Conservation (phyloP, 2,329 filamentous ascomycete genomes). For the Cladosporium austrohemisphaericum region DNA sequence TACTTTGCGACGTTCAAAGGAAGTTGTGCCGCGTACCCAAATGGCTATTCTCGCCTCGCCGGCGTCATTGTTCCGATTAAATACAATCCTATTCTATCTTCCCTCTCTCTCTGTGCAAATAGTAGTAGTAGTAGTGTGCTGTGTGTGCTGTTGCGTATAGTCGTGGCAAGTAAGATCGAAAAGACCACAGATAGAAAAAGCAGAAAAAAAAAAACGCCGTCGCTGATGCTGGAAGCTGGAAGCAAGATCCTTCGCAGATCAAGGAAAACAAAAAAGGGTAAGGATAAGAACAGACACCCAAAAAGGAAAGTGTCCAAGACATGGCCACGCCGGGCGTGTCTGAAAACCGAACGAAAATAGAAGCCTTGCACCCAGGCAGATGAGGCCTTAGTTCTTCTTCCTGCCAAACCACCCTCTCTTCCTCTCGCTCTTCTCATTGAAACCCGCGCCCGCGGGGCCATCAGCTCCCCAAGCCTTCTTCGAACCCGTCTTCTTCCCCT, state of each 20-base stretch:
- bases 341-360: neutral
- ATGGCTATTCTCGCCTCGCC: too few relatives aligned
- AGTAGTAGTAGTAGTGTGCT: too few relatives aligned
- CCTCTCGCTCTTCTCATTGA: slow-evolving; percentile 18
- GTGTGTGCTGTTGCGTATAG: too few relatives aligned
- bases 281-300: too few relatives aligned
- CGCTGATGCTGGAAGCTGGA: too few relatives aligned
- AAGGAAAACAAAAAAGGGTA: too few relatives aligned
- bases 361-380: neutral
- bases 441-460: slow-evolving; percentile 13
- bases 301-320: too few relatives aligned
- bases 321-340: neutral
- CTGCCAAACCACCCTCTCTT: slow-evolving; percentile 17
- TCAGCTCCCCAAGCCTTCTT: slow-evolving; percentile 23
- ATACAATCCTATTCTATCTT: neutral
- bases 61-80: too few relatives aligned
- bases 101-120: too few relatives aligned
- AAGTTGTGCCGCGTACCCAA: too few relatives aligned
- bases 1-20: too few relatives aligned
- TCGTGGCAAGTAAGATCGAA: neutral
- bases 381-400: slow-evolving; percentile 7
- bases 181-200: neutral
- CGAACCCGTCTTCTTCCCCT: slow-evolving; percentile 43
- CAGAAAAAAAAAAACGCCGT: neutral
- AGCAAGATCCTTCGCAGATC: too few relatives aligned